Base-by-base conservation (phyloP, 768 basidiomycete genomes). In the Tulasnella sp. region DNA sequence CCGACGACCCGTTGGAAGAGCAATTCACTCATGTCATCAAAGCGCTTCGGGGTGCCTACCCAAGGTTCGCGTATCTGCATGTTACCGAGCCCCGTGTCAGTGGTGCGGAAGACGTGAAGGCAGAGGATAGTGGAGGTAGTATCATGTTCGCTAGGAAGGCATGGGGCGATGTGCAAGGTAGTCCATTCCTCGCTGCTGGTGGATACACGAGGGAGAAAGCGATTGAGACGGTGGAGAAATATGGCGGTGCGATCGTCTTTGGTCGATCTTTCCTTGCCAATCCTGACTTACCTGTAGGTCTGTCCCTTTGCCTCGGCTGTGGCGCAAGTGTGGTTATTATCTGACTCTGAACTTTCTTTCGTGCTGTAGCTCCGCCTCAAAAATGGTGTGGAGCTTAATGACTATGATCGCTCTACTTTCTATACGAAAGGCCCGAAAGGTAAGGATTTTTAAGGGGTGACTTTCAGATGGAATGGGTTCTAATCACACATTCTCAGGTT, bases 41-140 rank as follows among this genome's bases (percentile, higher is more conserved):
- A 70, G 70, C 58, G 75, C 74, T 53, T 76, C 78, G 58, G 75
- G 76, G 70, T 43, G 47, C 47, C 1, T 73, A 70, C 62, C 75
- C 77, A 63, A 73, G 74, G 27, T 70, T 72, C 23, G 79, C 71
- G 52, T 75, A 82, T 68, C 62, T 83, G 4, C 81, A 83, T 61
- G 62, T 76, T 19, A 66, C 75, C 45, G 79, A 82, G 51, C 50
- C 61, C 61, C 72, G 77, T 0, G 58, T 29, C 24, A 26, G 21
- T 24, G 30, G 41, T 27, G 38, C 23, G 11, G 55, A 66, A 26
- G 60, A 62, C 4, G 34, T 13, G 4, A 56, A 50, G 8, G 30
- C 56, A 44, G 32, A 50, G 13, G 51, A 48, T 51, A 21, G 30
- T 27, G 27, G 13, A 24, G 32, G 24, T 2, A 26, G 23, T 11